Evolutionary conservation across 2,329 filamentous ascomycete species (phyloP).

Genomic region (Biscogniauxia mediterranea): DNA sequence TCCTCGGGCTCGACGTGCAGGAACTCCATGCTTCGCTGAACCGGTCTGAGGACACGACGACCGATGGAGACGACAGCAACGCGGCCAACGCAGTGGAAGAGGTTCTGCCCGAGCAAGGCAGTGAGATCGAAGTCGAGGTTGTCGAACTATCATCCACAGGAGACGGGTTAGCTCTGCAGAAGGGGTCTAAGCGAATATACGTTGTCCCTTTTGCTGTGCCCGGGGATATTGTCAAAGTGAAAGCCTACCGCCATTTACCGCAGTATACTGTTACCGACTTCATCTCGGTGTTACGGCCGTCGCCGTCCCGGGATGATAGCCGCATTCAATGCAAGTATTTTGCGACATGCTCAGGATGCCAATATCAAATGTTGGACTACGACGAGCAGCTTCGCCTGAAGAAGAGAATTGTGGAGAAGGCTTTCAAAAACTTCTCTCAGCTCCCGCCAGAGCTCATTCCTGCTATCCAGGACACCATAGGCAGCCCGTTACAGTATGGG

Average conservation of each 20-base stretch:
- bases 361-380: conserved; percentile 97
- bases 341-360: conserved; percentile 81
- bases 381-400: conserved; percentile 82
- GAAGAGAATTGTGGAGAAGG: conserved; percentile 81
- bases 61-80: conserved; percentile 29
- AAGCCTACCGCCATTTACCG: conserved; percentile 70
- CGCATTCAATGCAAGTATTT: conserved; percentile 86
- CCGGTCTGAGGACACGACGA: conserved; percentile 26
- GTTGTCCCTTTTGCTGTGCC: conserved; percentile 86
- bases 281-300: conserved; percentile 71
- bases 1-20: conserved; percentile 63
- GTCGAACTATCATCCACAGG: conserved; percentile 84
- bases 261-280: conserved; percentile 80
- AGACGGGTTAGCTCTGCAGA: conserved; percentile 78
- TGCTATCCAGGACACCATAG: conserved; percentile 77
- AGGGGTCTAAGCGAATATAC: conserved; percentile 67
- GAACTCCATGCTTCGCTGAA: conserved; percentile 47
- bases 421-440: conserved; percentile 87
- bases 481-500: conserved; percentile 84
- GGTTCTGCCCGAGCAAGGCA: conserved; percentile 61
- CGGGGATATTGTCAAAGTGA: conserved; percentile 76
- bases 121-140: conserved; percentile 81
- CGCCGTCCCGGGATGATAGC: conserved; percentile 71
- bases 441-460: conserved; percentile 75
- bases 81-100: conserved; percentile 23